These are phyloP conservation scores for Yamadazyma triangularis DNA, from an alignment of 1,139 yeast species.

Conservation along the genomic window DNA sequence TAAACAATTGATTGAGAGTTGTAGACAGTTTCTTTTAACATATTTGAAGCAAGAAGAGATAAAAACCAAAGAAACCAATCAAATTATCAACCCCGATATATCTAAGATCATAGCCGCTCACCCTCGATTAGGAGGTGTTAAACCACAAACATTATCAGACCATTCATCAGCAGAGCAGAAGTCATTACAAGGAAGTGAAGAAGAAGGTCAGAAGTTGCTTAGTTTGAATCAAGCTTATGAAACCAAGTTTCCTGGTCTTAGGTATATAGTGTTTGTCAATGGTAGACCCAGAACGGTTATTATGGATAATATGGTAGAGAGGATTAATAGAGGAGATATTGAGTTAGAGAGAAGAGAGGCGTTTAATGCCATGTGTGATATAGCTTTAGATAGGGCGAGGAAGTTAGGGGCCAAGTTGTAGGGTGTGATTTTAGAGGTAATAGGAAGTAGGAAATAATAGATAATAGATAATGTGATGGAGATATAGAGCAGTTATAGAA, in stretches of 20 bases:
- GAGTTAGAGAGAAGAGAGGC: slow-evolving; percentile 59
- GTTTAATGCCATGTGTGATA: slow-evolving; percentile 83
- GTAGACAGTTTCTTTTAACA: slow-evolving; percentile 33
- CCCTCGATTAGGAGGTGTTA: slow-evolving; percentile 77
- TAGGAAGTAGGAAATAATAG: too few relatives aligned
- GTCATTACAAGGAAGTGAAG: slow-evolving; percentile 46
- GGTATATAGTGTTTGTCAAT: slow-evolving; percentile 89
- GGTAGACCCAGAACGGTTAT: slow-evolving; percentile 67
- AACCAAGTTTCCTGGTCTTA: slow-evolving; percentile 66
- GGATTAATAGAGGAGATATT: slow-evolving; percentile 56
- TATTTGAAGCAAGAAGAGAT: slow-evolving; percentile 23
- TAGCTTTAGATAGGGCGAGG: slow-evolving; percentile 72
- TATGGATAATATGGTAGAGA: slow-evolving; percentile 57
- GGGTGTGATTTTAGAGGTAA: too few relatives aligned
- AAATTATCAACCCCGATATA: slow-evolving; percentile 25
- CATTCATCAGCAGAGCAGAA: slow-evolving; percentile 74
- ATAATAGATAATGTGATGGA: too few relatives aligned
- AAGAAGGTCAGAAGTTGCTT: slow-evolving; percentile 45
- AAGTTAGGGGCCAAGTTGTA: slow-evolving; percentile 37
- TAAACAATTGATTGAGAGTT: slow-evolving; percentile 46
- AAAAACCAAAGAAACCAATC: slow-evolving; percentile 13
- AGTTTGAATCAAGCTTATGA: slow-evolving; percentile 64
- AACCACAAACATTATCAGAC: slow-evolving; percentile 44
- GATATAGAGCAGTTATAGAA: too few relatives aligned
- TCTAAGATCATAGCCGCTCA: slow-evolving; percentile 72